Evolutionary conservation across 805 yeast genomes (phyloP).

Genomic region (Kazachstania taianensis): DNA sequence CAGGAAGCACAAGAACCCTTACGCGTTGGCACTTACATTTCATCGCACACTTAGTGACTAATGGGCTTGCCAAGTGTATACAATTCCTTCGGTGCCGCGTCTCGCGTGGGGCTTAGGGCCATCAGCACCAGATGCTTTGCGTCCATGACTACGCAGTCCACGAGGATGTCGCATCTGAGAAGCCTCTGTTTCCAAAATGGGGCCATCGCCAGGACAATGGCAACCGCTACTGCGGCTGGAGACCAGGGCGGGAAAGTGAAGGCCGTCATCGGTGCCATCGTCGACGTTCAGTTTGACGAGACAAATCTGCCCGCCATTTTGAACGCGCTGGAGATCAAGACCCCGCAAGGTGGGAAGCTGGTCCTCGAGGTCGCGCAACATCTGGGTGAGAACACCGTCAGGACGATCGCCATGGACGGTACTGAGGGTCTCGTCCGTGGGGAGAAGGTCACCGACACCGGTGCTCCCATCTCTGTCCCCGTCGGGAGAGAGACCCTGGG

Average conservation of each 20-base stretch:
- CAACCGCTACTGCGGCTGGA: slow-evolving; percentile 45
- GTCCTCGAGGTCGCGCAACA: slow-evolving; percentile 99
- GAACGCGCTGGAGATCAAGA: slow-evolving; percentile 88
- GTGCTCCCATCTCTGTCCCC: slow-evolving; percentile 97
- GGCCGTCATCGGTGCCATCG: slow-evolving; percentile 99
- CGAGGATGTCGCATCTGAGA: background rate
- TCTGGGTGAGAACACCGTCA: slow-evolving; percentile 99
- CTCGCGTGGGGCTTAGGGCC: slow-evolving; percentile 83
- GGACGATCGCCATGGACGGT: slow-evolving; percentile 99
- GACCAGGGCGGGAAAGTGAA: slow-evolving; percentile 65
- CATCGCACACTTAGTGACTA: no score
- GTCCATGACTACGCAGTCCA: no score
- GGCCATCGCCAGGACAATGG: slow-evolving; percentile 8
- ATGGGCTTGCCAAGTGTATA: no score
- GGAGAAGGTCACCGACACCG: slow-evolving; percentile 82
- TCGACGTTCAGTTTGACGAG: slow-evolving; percentile 97
- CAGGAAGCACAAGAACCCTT: no score
- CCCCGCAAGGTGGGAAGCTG: slow-evolving; percentile 69
- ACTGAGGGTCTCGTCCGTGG: slow-evolving; percentile 99
- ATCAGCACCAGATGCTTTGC: slow-evolving; percentile 77
- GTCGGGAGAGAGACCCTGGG: slow-evolving; percentile 99
- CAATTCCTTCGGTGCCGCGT: slow-evolving; percentile 41
- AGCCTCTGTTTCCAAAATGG: background rate
- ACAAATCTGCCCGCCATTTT: slow-evolving; percentile 95
- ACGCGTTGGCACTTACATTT: no score